Conservation (phyloP, 345 rosid species). For the Orychophragmus violaceus region DNA sequence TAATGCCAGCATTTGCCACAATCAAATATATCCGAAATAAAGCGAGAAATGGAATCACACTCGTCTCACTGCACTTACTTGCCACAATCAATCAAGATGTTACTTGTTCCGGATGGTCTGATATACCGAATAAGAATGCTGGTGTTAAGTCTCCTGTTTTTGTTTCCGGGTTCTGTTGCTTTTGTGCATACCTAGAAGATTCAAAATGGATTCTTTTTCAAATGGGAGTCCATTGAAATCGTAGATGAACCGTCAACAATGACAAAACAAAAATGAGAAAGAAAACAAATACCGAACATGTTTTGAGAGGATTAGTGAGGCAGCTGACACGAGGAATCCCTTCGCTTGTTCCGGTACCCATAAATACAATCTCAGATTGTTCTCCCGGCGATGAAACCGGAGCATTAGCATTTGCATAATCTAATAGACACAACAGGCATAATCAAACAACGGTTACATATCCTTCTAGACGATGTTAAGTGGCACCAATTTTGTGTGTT, state of each 20-base stretch:
- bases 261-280: too few relatives aligned
- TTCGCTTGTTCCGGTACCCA: slow-evolving; percentile 96
- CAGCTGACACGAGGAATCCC: slow-evolving; percentile 96
- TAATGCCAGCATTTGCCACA: not conserved
- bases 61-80: slow-evolving; percentile 50
- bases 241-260: not conserved
- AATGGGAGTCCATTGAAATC: not conserved
- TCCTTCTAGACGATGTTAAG: not conserved
- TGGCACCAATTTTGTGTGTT: not conserved
- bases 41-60: not conserved
- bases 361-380: slow-evolving; percentile 66
- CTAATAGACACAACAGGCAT: slow-evolving; percentile 22
- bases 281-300: slow-evolving; percentile 52
- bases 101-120: slow-evolving; percentile 40
- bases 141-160: slow-evolving; percentile 75
- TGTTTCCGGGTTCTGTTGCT: slow-evolving; percentile 69
- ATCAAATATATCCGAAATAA: not conserved
- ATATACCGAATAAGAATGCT: slow-evolving; percentile 62
- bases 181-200: slow-evolving; percentile 65
- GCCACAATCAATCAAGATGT: slow-evolving; percentile 84
- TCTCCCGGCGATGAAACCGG: slow-evolving; percentile 26
- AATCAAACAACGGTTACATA: not conserved
- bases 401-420: slow-evolving; percentile 30
- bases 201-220: not conserved
- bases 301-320: slow-evolving; percentile 68